A percentile compares a stretch with the other conserved stretches of the same genome.
These are phyloP conservation scores for Blastomyces gilchristii DNA, from an alignment of 2,329 filamentous ascomycete genomes.

Conservation along the genomic window DNA sequence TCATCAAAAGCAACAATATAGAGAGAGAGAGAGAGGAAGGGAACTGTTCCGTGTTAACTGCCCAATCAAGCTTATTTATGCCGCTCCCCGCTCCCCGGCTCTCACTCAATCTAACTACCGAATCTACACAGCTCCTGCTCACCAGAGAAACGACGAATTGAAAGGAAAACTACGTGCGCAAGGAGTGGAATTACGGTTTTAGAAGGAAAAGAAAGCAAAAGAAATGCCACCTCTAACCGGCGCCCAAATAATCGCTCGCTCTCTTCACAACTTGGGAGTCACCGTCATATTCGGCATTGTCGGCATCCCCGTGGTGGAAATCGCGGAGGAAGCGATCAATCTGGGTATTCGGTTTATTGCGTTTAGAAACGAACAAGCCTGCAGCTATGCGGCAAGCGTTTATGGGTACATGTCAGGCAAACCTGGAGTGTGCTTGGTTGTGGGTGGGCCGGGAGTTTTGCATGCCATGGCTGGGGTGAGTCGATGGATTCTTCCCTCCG, in stretches of 20 bases:
- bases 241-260: slow-evolving; percentile 40
- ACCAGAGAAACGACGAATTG: background rate
- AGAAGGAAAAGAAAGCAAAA: background rate
- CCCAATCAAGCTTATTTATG: background rate
- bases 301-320: slow-evolving; percentile 47
- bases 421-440: slow-evolving; percentile 49
- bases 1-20: background rate
- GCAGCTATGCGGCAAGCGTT: slow-evolving; percentile 47
- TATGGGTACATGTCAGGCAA: slow-evolving; percentile 50
- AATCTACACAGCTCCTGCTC: background rate
- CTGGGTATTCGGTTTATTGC: slow-evolving; percentile 49
- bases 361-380: slow-evolving; percentile 51
- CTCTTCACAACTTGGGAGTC: slow-evolving; percentile 41
- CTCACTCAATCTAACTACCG: background rate
- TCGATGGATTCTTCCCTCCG: slow-evolving; percentile 20
- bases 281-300: slow-evolving; percentile 45
- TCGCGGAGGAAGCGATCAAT: slow-evolving; percentile 48
- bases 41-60: background rate
- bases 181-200: background rate
- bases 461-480: slow-evolving; percentile 49
- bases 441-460: slow-evolving; percentile 49
- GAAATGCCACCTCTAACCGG: slow-evolving; percentile 23
- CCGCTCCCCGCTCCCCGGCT: background rate
- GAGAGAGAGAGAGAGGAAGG: background rate
- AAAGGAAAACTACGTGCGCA: background rate